A percentile compares a stretch with the other conserved stretches of the same genome.
Evolutionary conservation across 164 flowering plant genomes (phyloP).

Genomic region (Magnolia kwangsiensis): DNA sequence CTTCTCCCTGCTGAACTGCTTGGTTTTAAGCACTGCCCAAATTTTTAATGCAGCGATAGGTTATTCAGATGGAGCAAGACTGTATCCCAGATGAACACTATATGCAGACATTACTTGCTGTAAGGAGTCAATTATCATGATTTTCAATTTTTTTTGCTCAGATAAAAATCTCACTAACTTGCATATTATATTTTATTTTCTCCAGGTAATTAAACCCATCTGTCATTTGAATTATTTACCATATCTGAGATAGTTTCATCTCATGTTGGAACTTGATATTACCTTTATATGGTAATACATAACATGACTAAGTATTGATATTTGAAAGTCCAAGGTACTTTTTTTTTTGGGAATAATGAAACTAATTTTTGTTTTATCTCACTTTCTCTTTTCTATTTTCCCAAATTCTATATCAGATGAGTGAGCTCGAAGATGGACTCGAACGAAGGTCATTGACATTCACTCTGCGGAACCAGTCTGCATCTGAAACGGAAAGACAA

Average conservation of each 20-base stretch:
- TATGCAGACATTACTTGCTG: slow-evolving; percentile 82
- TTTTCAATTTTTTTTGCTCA: too few relatives aligned
- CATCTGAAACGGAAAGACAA: slow-evolving; percentile 40
- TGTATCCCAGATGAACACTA: slow-evolving; percentile 98
- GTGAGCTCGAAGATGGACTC: slow-evolving; percentile 67
- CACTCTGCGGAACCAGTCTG: slow-evolving; percentile 70
- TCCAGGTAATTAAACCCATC: too few relatives aligned
- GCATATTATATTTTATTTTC: too few relatives aligned
- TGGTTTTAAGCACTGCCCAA: background rate
- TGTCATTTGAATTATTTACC: too few relatives aligned
- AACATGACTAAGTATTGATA: too few relatives aligned
- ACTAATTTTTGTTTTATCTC: background rate
- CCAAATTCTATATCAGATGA: slow-evolving; percentile 43
- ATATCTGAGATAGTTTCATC: too few relatives aligned
- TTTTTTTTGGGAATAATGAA: background rate
- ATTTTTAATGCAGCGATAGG: slow-evolving; percentile 47
- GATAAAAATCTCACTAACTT: background rate
- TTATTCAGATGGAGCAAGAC: slow-evolving; percentile 79
- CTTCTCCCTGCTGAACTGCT: background rate
- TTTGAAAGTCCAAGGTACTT: too few relatives aligned
- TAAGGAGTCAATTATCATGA: slow-evolving; percentile 24
- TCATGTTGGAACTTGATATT: too few relatives aligned
- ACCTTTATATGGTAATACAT: too few relatives aligned
- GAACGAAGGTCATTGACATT: slow-evolving; percentile 89
- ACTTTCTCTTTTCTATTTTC: background rate